Conservation (phyloP, 2,329 filamentous ascomycete genomes). For the Cercospora nicotianae region DNA sequence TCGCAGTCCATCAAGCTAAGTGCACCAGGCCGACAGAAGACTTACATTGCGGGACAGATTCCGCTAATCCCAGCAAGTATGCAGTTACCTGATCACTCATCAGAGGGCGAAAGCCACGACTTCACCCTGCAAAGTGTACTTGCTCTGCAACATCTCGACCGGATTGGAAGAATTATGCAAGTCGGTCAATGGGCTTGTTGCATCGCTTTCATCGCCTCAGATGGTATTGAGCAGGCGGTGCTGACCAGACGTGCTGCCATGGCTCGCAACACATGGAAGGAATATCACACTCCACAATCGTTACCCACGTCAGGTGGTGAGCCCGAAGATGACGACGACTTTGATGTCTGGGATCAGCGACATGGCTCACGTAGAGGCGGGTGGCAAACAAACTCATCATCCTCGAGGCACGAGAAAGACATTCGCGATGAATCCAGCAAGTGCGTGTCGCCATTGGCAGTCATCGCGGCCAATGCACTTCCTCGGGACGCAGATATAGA, state of each 20-base stretch:
- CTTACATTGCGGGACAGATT: slow-evolving; percentile 87
- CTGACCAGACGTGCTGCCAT: slow-evolving; percentile 11
- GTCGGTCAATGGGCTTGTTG: slow-evolving; percentile 74
- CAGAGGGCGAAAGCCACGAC: background rate
- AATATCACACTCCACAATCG: slow-evolving; percentile 20
- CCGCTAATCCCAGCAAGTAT: slow-evolving; percentile 81
- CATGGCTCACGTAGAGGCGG: slow-evolving; percentile 46
- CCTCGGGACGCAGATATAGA: slow-evolving; percentile 75
- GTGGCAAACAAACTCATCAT: slow-evolving; percentile 39
- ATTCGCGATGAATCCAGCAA: background rate
- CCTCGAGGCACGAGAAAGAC: slow-evolving; percentile 22
- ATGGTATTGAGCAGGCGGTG: slow-evolving; percentile 37
- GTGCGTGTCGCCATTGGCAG: slow-evolving; percentile 65
- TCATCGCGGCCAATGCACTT: slow-evolving; percentile 72
- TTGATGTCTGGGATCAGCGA: slow-evolving; percentile 67
- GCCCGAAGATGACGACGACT: slow-evolving; percentile 52
- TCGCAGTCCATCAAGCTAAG: slow-evolving; percentile 75
- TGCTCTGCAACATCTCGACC: slow-evolving; percentile 84
- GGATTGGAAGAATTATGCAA: slow-evolving; percentile 70
- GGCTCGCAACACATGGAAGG: slow-evolving; percentile 47
- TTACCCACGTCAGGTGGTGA: slow-evolving; percentile 18
- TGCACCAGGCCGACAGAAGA: slow-evolving; percentile 36
- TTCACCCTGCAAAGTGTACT: slow-evolving; percentile 62
- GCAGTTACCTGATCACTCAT: slow-evolving; percentile 49
- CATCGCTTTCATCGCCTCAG: slow-evolving; percentile 68